Conservation (phyloP, 2,329 filamentous ascomycete genomes). For the Leptographium flavum region DNA sequence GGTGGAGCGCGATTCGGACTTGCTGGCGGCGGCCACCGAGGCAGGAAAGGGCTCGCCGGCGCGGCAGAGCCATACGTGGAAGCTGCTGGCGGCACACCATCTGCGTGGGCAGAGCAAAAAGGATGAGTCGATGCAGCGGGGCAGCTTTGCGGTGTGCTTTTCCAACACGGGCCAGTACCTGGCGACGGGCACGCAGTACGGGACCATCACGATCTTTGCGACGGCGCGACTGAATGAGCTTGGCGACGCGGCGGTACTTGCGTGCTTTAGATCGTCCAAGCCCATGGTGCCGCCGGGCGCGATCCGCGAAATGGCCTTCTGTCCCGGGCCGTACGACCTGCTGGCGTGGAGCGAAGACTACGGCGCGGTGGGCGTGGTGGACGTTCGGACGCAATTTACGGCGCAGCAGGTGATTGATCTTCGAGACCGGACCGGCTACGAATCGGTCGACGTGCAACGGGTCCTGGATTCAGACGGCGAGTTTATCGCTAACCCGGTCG, state of each 20-base stretch:
- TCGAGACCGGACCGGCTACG: conserved; percentile 35
- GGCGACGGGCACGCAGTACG: conserved; percentile 68
- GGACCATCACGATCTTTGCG: conserved; percentile 64
- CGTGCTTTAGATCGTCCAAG: conserved; percentile 64
- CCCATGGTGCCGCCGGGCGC: conserved; percentile 59
- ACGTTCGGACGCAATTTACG: conserved; percentile 52
- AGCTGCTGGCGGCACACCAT: conserved; percentile 33
- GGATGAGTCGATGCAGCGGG: conserved; percentile 40
- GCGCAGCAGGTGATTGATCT: conserved; percentile 56
- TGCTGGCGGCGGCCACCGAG: background rate
- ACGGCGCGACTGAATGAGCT: conserved; percentile 30
- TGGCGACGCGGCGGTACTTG: conserved; percentile 48
- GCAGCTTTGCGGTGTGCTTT: conserved; percentile 69
- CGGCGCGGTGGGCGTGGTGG: conserved; percentile 58
- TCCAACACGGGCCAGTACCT: conserved; percentile 56
- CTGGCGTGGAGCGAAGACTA: conserved; percentile 90
- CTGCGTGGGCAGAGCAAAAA: conserved; percentile 42
- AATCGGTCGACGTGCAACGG: conserved; percentile 36
- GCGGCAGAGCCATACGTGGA: conserved; percentile 30
- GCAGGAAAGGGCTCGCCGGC: conserved; percentile 8
- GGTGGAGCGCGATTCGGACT: conserved; percentile 15
- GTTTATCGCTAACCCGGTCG: no score
- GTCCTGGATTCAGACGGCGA: conserved; percentile 7
- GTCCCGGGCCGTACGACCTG: conserved; percentile 77
- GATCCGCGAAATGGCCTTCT: conserved; percentile 83